Evolutionary conservation across 1,284 basidiomycete genomes (phyloP).

Genomic region (Vanrija pseudolonga): DNA sequence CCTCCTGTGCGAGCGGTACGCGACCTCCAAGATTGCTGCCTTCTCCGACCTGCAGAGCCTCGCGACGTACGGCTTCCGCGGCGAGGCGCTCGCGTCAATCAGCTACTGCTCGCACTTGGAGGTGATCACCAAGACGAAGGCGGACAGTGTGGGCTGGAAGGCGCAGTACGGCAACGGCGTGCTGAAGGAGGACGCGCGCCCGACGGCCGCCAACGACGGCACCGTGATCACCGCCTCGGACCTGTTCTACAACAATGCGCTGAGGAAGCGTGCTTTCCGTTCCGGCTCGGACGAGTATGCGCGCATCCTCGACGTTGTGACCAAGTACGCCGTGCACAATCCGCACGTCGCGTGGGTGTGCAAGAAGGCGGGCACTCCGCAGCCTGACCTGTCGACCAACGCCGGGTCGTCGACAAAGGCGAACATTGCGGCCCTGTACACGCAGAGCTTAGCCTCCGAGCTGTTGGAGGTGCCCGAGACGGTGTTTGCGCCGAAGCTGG

Average conservation of each 20-base stretch:
- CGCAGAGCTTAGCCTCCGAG: constrained; percentile 74
- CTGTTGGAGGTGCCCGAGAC: constrained; percentile 59
- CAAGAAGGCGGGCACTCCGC: constrained; percentile 75
- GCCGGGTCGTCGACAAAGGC: constrained; percentile 64
- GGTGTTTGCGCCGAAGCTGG: constrained; percentile 48
- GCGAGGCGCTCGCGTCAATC: constrained; percentile 94
- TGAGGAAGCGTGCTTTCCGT: constrained; percentile 79
- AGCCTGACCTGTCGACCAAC: constrained; percentile 80
- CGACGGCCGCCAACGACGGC: constrained; percentile 91
- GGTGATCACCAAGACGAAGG: constrained; percentile 81
- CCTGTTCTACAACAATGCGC: constrained; percentile 91
- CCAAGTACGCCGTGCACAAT: constrained; percentile 91
- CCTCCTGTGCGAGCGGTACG: constrained; percentile 90
- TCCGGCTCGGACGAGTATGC: constrained; percentile 88
- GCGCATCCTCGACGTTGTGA: constrained; percentile 87
- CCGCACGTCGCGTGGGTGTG: constrained; percentile 81
- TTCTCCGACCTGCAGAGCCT: constrained; percentile 85
- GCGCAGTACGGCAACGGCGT: constrained; percentile 73
- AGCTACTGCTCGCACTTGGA: constrained; percentile 88
- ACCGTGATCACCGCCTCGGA: constrained; percentile 80
- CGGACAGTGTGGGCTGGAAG: constrained; percentile 81
- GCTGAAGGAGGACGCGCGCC: constrained; percentile 71
- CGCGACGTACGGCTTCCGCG: constrained; percentile 92
- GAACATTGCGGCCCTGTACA: constrained; percentile 78
- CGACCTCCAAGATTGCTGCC: constrained; percentile 85